Conservation (phyloP, 2,329 filamentous ascomycete genomes). For the Curvularia eragrostidis region DNA sequence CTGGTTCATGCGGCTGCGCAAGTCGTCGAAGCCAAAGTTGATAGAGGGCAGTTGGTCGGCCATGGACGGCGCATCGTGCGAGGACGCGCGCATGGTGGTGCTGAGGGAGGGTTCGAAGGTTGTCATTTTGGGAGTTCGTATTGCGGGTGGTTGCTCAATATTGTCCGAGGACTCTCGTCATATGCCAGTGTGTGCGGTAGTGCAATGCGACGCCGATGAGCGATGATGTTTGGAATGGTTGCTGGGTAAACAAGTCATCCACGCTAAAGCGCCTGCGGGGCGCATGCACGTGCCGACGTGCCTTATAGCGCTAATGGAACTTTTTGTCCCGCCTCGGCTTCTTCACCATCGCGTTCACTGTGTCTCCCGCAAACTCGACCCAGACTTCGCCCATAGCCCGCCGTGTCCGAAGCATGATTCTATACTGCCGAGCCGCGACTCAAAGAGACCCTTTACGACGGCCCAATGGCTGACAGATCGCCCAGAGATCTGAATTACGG, state of each 20-base stretch:
- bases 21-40: slow-evolving; percentile 94
- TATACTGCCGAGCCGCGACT: slow-evolving; percentile 9
- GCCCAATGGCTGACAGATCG: slow-evolving; percentile 64
- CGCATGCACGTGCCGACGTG: slow-evolving; percentile 40
- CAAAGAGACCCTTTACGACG: slow-evolving; percentile 37
- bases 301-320: slow-evolving; percentile 31
- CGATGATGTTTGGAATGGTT: slow-evolving; percentile 31
- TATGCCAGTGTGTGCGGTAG: slow-evolving; percentile 29
- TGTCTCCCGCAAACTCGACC: slow-evolving; percentile 2
- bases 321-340: slow-evolving; percentile 23
- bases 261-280: slow-evolving; percentile 21
- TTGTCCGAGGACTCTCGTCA: background rate
- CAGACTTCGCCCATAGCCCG: background rate
- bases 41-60: slow-evolving; percentile 83
- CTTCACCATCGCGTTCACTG: slow-evolving; percentile 12
- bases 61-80: slow-evolving; percentile 68
- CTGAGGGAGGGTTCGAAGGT: slow-evolving; percentile 74
- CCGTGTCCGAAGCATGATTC: slow-evolving; percentile 35
- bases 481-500: slow-evolving; percentile 60
- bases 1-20: slow-evolving; percentile 92
- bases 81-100: slow-evolving; percentile 66
- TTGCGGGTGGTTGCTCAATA: background rate
- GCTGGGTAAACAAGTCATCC: slow-evolving; percentile 39
- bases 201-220: slow-evolving; percentile 14
- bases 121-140: slow-evolving; percentile 56